Evolutionary conservation across 495 filamentous ascomycete species (phyloP), one percentile per base, ranked within the genome.

Genomic region (Neurospora intermedia): DNA sequence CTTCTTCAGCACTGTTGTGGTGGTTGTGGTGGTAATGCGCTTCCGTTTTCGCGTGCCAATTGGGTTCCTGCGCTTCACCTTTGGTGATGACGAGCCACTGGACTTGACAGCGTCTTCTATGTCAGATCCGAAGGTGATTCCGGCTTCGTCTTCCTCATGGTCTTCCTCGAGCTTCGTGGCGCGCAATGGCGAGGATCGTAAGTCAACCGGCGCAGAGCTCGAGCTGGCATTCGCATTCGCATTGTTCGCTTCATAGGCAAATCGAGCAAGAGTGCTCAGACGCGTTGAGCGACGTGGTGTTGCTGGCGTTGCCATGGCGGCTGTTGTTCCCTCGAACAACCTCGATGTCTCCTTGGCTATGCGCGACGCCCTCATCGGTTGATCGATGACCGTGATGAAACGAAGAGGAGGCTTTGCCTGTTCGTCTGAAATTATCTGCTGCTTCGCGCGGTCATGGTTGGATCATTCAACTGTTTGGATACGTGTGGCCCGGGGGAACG

Each of bases 51-150:
- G 87, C 66, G 75, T 43, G 23, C 20, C 66, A 39, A 70, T 71
- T 7, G 54, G 31, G 69, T 18, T 23, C 16, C 16, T 69, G 23
- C 54, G 54, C 54, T 66, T 66, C 6, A 9, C 54, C 54, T 66
- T 66, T 16, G 13, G 16, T 15, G 70, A 40, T 16, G 69, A 23
- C 20, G 43, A 59, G 15, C 23, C 27, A 11, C 16, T n/a, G 16
- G 77, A 71, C 11, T 81, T 81, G 69, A 88, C 75, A n/a, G 87
- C 80, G 79, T 92, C 90, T 83, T 92, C 90, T 74, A 91, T 91
- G 74, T 93, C 91, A 18, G 81, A 78, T 0, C 76, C 75, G 71
- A 77, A 76, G 73, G 73, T 77, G 38, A 76, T 42, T 18, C 73
- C 73, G 42, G 70, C n/a, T 8, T 45, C 73, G 20, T 75, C 75